Base-by-base conservation (phyloP, 345 rosid species). In the Ricinus communis region DNA sequence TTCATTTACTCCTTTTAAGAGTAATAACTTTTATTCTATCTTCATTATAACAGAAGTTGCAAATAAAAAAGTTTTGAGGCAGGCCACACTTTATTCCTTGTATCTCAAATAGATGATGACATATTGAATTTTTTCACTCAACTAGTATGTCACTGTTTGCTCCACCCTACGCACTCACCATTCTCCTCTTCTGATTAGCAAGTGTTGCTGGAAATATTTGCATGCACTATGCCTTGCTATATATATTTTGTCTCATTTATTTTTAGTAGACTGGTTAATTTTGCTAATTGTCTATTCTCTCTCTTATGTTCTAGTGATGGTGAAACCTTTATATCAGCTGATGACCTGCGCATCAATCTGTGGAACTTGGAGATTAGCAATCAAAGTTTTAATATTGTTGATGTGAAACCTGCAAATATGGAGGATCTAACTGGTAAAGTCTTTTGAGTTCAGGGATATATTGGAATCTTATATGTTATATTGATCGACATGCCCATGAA, bases 381-480 rank as follows among this genome's bases (percentile, higher is more conserved):
- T 66, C 98, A 95, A 74, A 95, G 98, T 85, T 93, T 95, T 74
- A 95, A 95, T 75, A 92, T 92, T 76, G 93, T 89, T 75, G 97
- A 94, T 87, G 97, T 96, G 69, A 95, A 95, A 84, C 99, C 99
- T 69, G 82, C 93, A 65, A 95, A 93, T 77, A 95, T 95, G 97
- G 99, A 95, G 87, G 98, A 92, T 78, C 78, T 95, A 75, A 90
- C 99, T 60, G 99, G 99, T 95, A 82, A 80, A 31, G 30, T 24
- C 36, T 52, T 31, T 74, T 30, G 21, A 27, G 47, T 21, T 57
- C 33, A 46, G 45, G 36, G 25, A 30, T 27, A 31, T 30, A 28
- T 54, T 14, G 31, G 16, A 64, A 60, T 12, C 21, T 19, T 50
- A 9, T 28, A 11, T 45, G 22, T n/a, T 51, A 19, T 25, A 0